Base-by-base conservation (phyloP, 2,329 filamentous ascomycete genomes). In the Cyphellophora attinorum region DNA sequence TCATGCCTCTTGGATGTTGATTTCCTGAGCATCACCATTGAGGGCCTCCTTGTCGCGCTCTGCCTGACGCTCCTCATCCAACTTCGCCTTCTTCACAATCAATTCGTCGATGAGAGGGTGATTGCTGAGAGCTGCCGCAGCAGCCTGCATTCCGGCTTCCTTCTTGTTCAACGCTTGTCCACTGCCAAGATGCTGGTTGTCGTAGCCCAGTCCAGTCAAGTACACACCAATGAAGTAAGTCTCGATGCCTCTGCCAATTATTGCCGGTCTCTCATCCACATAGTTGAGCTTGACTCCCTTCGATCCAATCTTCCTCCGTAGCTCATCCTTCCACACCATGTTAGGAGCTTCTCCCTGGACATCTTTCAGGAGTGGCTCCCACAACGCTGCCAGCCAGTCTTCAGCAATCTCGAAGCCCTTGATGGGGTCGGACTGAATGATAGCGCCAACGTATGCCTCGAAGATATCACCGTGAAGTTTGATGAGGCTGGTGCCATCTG, bases 391-490 rank as follows among this genome's bases (percentile, higher is more conserved):
- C 29, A 95, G 61, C 85, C 86, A 96, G 11, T 67, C 55, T 33
- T 79, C 69, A 2, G 72, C 78, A 2, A 65, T 67, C 5, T 57
- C 43, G 30, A 81, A 70, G 1, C 88, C 86, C 30, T 74, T 54
- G 3, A 62, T 57, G 0, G 75, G 67, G 48, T 85, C 73, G 1
- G 79, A 77, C 2, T 85, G 61, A 19, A 93, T 71, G 5, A 88
- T 60, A 3, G 81, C 88, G 6, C 82, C 88, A 11, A 93, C 74
- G 48, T 93, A 95, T 0, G 89, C 82, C 56, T 96, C 89, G 49
- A 95, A 93, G 12, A 95, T 70, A 53, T 96, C 89, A 6, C 80
- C 88, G 37, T 82, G 68, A 6, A 85, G 76, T 57, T 95, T 95
- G 17, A 41, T 17, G 38, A 42, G 69, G 71, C 53, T 70, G 78